A percentile compares a stretch with the other conserved stretches of the same genome.
Evolutionary conservation across 352 stramenopile species (phyloP).

Genomic region (Globisporangium viniferum): DNA sequence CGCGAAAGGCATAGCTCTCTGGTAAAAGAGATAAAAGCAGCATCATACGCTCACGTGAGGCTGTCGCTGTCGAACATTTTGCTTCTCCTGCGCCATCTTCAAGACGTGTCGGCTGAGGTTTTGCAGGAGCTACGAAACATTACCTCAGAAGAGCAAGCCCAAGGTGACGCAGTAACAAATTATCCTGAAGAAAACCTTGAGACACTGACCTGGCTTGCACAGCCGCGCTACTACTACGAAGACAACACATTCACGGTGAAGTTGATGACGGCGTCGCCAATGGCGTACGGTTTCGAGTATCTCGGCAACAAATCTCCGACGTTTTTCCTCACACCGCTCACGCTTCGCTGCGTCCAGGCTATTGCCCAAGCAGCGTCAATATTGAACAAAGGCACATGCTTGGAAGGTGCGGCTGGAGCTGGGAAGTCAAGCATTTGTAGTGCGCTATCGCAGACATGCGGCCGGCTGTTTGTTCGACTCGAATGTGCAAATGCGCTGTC

Average conservation of each 20-base stretch:
- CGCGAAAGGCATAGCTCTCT: constrained; percentile 34
- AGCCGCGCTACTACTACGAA: constrained; percentile 70
- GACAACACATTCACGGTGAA: constrained; percentile 46
- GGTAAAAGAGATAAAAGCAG: constrained; percentile 50
- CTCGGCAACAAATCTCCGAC: constrained; percentile 39
- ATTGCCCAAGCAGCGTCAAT: constrained; percentile 38
- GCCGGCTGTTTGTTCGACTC: constrained; percentile 41
- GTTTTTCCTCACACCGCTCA: constrained; percentile 53
- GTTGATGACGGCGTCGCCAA: constrained; percentile 38
- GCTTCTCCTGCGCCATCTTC: constrained; percentile 44
- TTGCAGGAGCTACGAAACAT: constrained; percentile 23
- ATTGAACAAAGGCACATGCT: constrained; percentile 34
- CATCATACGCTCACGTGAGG: constrained; percentile 27
- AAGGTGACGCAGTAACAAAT: constrained; percentile 5
- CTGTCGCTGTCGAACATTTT: constrained; percentile 45
- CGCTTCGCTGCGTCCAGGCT: constrained; percentile 56
- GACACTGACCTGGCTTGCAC: constrained; percentile 46
- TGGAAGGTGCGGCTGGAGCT: constrained; percentile 31
- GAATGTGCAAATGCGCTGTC: constrained; percentile 27
- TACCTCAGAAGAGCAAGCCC: not conserved
- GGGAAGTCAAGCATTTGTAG: constrained; percentile 49
- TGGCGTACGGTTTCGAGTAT: constrained; percentile 76
- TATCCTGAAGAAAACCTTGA: constrained; percentile 14
- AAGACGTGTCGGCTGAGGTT: constrained; percentile 42
- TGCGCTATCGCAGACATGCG: constrained; percentile 43